phyloP scores from a whole-genome alignment of 208 protist genomes.

The Willaertia magna region DNA sequence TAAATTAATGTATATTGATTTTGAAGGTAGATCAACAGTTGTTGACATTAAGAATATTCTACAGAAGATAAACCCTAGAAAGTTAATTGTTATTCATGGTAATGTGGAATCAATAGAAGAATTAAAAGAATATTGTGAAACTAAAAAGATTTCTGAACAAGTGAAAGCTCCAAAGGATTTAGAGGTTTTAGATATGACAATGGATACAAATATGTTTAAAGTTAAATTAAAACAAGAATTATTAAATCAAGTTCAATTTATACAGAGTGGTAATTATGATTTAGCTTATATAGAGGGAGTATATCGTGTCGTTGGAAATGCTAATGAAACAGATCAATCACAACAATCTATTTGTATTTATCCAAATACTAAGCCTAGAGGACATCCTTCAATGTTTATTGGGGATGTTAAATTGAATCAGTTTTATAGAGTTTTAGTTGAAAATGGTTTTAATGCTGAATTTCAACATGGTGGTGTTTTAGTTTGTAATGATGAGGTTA shows the following conservation, averaged over 20 bases:
- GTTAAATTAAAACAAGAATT: background rate
- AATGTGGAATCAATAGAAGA: background rate
- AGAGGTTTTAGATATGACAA: background rate
- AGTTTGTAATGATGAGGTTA: background rate
- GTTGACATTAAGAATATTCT: background rate
- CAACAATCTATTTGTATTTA: background rate
- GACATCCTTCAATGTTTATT: slow-evolving; percentile 5
- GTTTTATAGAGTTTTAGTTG: background rate
- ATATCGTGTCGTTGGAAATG: background rate
- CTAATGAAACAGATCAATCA: background rate
- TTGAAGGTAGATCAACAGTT: background rate
- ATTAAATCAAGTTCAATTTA: background rate
- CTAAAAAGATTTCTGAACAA: background rate
- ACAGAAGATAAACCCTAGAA: background rate
- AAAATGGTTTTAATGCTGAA: background rate
- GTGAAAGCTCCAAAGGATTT: background rate
- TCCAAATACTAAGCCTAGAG: background rate
- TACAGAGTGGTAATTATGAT: background rate
- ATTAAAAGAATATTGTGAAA: background rate
- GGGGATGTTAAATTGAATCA: background rate
- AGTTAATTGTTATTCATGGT: slow-evolving; percentile 7
- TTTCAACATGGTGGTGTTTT: background rate
- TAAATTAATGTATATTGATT: background rate
- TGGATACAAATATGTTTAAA: slow-evolving; percentile 3
- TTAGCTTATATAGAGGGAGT: background rate